A percentile compares a stretch with the other conserved stretches of the same genome.
phyloP scores from a whole-genome alignment of 805 yeast species.

The Sungouiozyma ichnusensis region DNA sequence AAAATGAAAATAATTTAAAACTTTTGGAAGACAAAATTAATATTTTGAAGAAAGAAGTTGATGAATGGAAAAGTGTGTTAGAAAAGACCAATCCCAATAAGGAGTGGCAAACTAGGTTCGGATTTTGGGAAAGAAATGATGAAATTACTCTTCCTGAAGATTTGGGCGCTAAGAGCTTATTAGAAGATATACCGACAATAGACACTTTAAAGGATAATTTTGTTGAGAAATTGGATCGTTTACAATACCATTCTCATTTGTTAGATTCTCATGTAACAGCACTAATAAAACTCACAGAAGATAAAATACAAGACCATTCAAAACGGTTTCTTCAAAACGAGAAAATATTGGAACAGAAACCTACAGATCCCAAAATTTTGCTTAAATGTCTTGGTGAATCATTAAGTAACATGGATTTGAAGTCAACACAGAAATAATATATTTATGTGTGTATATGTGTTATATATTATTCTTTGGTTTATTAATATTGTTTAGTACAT shows the following conservation, averaged over 20 bases:
- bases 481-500: too few relatives aligned
- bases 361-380: slow-evolving; percentile 9
- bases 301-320: slow-evolving; percentile 13
- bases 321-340: slow-evolving; percentile 1
- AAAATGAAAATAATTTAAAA: slow-evolving; percentile 20
- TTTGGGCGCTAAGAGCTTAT: background rate
- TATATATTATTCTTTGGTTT: too few relatives aligned
- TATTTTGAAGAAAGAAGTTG: slow-evolving; percentile 16
- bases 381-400: slow-evolving; percentile 19
- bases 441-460: background rate
- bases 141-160: background rate
- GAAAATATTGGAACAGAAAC: background rate
- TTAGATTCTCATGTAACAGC: slow-evolving; percentile 17
- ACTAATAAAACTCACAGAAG: slow-evolving; percentile 10
- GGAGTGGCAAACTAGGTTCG: slow-evolving; percentile 10
- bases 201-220: slow-evolving; percentile 9
- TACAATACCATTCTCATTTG: slow-evolving; percentile 18
- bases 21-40: slow-evolving; percentile 16
- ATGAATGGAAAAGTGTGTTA: slow-evolving; percentile 19
- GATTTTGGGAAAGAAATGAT: background rate
- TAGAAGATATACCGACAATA: background rate
- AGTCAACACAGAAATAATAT: background rate
- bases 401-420: slow-evolving; percentile 2
- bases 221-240: slow-evolving; percentile 10
- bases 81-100: slow-evolving; percentile 11